Base-by-base conservation (phyloP, 2,329 filamentous ascomycete species). In the Tolypocladium tropicale region DNA sequence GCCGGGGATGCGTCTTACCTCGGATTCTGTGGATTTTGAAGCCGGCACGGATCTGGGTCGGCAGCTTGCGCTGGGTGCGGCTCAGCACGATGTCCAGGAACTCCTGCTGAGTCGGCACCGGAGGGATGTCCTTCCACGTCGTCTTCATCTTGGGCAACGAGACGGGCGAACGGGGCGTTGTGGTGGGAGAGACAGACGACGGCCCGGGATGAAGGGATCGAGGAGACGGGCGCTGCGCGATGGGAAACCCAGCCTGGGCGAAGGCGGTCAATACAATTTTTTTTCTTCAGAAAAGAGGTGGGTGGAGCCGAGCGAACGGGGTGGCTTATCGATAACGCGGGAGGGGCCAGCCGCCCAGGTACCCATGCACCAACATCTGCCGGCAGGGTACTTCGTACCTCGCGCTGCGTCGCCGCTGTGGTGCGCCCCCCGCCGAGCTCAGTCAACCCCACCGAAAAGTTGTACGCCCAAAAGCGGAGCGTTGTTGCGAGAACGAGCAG, bases 21-120 rank as follows among this genome's bases (percentile, higher is more conserved):
- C 93, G 81, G 67, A 97, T 96, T 81, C 93, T 85, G 70, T 85
- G 89, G 71, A 97, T 96, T 75, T 96, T 68, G 80, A 99, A 99
- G 58, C 94, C 94, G 43, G 92, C 84, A 67, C 94, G 85, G 70
- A 99, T 97, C 78, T 96, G 91, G 52, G 91, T 99, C 16, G 94
- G 94, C 61, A 99, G 79, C 60, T 93, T 86, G 69, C 93, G 83
- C 80, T 97, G 93, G 5, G 91, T 96, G 64, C 94, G 82, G 68
- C 89, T 95, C 67, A 99, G 82, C 62, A 97, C 92, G 71, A 99
- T 96, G 75, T 99, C 94, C 66, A 99, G 81, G 69, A 99, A 97
- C 76, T 99, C 94, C 78, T 95, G 88, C 72, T 87, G 87, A 67
- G 89, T 95, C 57, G 93, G 93, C 63, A 95, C 90, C 62, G 90